phyloP scores from a whole-genome alignment of 176 grass and related monocot genomes.

The Hordeum marinum region DNA sequence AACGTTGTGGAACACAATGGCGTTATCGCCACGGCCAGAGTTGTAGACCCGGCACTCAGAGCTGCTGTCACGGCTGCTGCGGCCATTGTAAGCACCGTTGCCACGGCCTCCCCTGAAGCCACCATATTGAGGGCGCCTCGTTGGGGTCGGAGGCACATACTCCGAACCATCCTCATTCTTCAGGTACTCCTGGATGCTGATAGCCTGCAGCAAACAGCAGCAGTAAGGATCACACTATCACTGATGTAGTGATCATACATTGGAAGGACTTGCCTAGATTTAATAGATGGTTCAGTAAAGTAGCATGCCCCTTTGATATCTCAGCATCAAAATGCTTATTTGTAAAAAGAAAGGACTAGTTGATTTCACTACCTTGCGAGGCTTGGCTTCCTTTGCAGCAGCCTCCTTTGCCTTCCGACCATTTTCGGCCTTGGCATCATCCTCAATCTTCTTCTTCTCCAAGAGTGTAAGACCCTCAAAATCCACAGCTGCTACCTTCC shows the following conservation, averaged over 20 bases:
- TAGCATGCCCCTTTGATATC: too few species aligned
- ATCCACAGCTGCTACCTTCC: slow-evolving; percentile 14
- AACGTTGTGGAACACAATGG: neutral
- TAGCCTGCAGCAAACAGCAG: slow-evolving; percentile 16
- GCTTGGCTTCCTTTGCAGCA: neutral
- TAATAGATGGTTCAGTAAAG: too few species aligned
- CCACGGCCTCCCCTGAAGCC: neutral
- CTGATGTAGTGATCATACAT: neutral
- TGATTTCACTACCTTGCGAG: neutral
- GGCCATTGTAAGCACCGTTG: neutral
- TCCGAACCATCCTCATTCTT: neutral
- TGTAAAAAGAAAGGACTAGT: neutral
- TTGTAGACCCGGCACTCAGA: neutral
- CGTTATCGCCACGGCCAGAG: neutral
- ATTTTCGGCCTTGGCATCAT: slow-evolving; percentile 26
- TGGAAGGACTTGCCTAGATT: too few species aligned
- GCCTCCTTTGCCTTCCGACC: neutral
- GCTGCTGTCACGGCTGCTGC: neutral
- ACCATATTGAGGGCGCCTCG: neutral
- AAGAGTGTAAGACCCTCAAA: slow-evolving; percentile 19
- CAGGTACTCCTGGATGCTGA: neutral
- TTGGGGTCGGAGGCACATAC: neutral
- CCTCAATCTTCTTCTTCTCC: slow-evolving; percentile 42
- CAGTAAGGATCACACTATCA: neutral
- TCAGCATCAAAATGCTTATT: neutral